Evolutionary conservation across 768 basidiomycete species (phyloP).

Genomic region (Rhodotorula kratochvilovae): DNA sequence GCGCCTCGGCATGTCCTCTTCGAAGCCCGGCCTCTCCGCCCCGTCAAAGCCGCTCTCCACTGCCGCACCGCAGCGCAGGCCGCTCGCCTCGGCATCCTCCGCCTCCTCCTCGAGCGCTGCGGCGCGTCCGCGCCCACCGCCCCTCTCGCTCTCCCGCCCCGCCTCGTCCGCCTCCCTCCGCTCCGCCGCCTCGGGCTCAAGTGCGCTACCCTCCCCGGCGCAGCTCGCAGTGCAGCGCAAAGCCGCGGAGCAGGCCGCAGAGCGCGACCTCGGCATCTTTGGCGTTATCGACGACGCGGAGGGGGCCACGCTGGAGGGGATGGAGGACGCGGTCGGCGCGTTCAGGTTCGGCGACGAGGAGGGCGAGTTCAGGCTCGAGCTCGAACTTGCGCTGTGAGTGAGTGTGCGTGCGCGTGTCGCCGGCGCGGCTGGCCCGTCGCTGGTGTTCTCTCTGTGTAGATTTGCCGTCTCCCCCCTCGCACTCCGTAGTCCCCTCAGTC

Average conservation of each 20-base stretch:
- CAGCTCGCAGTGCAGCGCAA: neutral
- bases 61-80: neutral
- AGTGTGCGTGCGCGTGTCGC: no score
- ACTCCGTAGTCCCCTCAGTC: neutral
- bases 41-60: neutral
- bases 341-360: neutral
- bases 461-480: neutral
- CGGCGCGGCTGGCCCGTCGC: neutral
- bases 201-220: neutral
- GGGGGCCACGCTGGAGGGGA: neutral
- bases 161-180: constrained; percentile 5
- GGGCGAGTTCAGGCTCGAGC: neutral
- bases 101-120: neutral
- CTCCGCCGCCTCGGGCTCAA: no score
- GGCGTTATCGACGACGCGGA: constrained; percentile 1
- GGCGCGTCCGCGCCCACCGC: neutral
- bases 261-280: constrained; percentile 16
- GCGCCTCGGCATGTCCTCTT: neutral
- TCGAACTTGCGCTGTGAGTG: neutral
- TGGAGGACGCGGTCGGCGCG: neutral
- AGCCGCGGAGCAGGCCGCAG: neutral
- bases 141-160: constrained; percentile 4
- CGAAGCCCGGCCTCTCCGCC: neutral
- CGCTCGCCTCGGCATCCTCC: neutral
- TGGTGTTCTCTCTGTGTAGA: neutral